Conservation (phyloP, 345 rosid species). For the Eucalyptus victrix region DNA sequence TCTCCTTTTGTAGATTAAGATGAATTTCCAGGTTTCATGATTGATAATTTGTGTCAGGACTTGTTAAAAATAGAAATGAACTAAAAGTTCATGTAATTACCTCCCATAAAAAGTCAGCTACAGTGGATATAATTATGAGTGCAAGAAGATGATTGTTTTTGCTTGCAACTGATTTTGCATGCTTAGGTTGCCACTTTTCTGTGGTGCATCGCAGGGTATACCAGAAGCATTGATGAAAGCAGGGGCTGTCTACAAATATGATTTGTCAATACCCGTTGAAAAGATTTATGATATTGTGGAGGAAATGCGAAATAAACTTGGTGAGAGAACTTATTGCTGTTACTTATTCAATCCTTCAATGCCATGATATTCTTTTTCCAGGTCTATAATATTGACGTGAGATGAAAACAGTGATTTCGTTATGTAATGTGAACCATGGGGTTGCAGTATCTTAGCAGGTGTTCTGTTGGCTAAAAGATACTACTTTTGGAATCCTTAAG, state of each 20-base stretch:
- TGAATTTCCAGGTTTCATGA: neutral
- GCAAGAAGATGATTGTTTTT: neutral
- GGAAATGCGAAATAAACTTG: slow-evolving; percentile 64
- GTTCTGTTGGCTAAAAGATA: neutral
- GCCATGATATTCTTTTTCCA: neutral
- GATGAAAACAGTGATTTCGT: neutral
- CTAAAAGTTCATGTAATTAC: neutral
- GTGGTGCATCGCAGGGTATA: slow-evolving; percentile 38
- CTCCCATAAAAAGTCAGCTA: neutral
- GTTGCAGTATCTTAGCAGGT: neutral
- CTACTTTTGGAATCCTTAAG: neutral
- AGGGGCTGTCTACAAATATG: slow-evolving; percentile 88
- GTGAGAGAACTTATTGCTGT: slow-evolving; percentile 17
- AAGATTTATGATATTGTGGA: slow-evolving; percentile 77
- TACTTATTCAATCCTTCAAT: neutral
- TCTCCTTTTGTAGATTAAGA: neutral
- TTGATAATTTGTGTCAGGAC: neutral
- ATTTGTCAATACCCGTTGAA: slow-evolving; percentile 79
- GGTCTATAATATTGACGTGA: neutral
- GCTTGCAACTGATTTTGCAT: neutral
- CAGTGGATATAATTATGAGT: neutral
- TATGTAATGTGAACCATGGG: neutral
- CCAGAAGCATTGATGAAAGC: slow-evolving; percentile 84
- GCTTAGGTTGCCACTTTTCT: neutral
- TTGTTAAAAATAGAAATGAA: neutral